Evolutionary conservation across 73 alveolate genomes (phyloP), one percentile per base, ranked within the genome.

Genomic region (Urostyla sp.): DNA sequence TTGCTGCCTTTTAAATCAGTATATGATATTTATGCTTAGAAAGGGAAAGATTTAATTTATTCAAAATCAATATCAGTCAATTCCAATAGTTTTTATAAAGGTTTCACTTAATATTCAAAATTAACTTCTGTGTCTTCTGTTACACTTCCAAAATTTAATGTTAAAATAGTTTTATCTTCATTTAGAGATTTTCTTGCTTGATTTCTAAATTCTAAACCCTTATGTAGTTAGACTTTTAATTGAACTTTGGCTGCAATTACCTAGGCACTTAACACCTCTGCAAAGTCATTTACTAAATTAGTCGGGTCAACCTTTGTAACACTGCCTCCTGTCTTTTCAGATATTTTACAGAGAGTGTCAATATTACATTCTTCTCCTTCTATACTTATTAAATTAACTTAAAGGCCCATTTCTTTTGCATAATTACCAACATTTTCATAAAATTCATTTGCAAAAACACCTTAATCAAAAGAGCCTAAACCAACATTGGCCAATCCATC

Each of bases 401-500:
- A 49, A 51, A 91, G 74, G 40, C 98, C 99, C 36, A 74, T 76
- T 45, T 89, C 91, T 52, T 86, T 69, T 0, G 98, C 98, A 16
- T 69, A 69, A 38, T 88, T 84, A 24, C 94, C 96, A 0, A 93
- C 67, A 45, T 80, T 69, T 52, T 84, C 91, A 80, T 95, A 95
- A 85, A 95, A 95, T 53, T 85, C 56, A 38, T 51, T 56, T 8
- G 38, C 59, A 21, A 75, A 16, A 11, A n/a, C 7, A 20, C 2
- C 1, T 16, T 81, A 50, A 31, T 60, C 50, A 21, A 92, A 63
- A 66, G 91, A 24, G 16, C 98, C 99, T 0, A 95, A 59, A 3
- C 99, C 99, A 8, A 80, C 90, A 85, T 95, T 95, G 52, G 99
- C 95, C 31, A 95, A 87, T 0, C 99, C 99, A 85, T 95, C 99